These are phyloP conservation scores for Linum trigynum DNA, from an alignment of 345 rosid species.

Conservation along the genomic window DNA sequence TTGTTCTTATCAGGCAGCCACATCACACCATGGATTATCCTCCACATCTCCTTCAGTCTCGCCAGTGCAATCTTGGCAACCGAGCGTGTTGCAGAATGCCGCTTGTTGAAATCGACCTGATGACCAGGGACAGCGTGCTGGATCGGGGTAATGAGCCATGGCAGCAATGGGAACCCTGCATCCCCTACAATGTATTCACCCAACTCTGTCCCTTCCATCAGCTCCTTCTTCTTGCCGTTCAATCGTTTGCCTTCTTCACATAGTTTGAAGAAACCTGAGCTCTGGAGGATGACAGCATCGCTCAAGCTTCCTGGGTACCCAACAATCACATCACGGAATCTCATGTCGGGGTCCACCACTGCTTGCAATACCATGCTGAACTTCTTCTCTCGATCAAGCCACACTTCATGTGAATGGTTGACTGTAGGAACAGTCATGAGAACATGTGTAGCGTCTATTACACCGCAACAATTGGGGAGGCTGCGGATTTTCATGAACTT, in stretches of 20 bases:
- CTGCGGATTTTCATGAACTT: slow-evolving; percentile 53
- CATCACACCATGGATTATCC: slow-evolving; percentile 61
- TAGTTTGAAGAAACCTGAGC: slow-evolving; percentile 50
- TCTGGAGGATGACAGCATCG: slow-evolving; percentile 48
- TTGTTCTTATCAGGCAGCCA: slow-evolving; percentile 66
- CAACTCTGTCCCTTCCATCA: slow-evolving; percentile 32
- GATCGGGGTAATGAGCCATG: slow-evolving; percentile 64
- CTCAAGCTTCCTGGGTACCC: slow-evolving; percentile 71
- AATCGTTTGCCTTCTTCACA: slow-evolving; percentile 53
- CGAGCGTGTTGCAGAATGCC: slow-evolving; percentile 40
- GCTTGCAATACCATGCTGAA: slow-evolving; percentile 71
- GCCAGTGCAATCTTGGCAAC: slow-evolving; percentile 47
- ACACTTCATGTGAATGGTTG: slow-evolving; percentile 44
- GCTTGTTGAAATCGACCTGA: slow-evolving; percentile 45
- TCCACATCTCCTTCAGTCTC: slow-evolving; percentile 71
- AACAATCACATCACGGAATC: slow-evolving; percentile 49
- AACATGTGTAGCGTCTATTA: slow-evolving; percentile 52
- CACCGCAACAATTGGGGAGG: slow-evolving; percentile 62
- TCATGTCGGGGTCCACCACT: slow-evolving; percentile 59
- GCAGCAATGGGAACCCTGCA: slow-evolving; percentile 47
- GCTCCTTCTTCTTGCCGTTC: slow-evolving; percentile 32
- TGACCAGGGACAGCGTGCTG: slow-evolving; percentile 35
- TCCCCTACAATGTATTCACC: slow-evolving; percentile 56
- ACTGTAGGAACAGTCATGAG: slow-evolving; percentile 56
- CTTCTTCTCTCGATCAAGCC: slow-evolving; percentile 60